phyloP scores from a whole-genome alignment of 164 flowering plant genomes.

The Dillenia turbinata region DNA sequence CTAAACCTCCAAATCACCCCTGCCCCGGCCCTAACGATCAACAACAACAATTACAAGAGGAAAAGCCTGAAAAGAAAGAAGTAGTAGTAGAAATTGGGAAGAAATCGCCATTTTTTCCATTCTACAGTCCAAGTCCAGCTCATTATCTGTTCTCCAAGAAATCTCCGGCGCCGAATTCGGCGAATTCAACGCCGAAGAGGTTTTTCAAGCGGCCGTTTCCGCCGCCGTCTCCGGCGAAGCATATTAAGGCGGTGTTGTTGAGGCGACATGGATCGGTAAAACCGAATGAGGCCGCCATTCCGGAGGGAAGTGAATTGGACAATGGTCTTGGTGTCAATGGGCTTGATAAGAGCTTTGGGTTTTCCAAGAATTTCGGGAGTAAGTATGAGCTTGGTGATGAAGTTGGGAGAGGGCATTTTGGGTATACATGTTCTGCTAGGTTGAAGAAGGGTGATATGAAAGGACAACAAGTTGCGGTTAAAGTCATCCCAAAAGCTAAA shows the following conservation, averaged over 20 bases:
- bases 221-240: slow-evolving; percentile 96
- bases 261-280: slow-evolving; percentile 79
- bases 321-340: slow-evolving; percentile 17
- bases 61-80: slow-evolving; percentile 4
- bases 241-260: slow-evolving; percentile 62
- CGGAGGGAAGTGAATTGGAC: slow-evolving; percentile 60
- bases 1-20: slow-evolving; percentile 4
- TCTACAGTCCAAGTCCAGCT: slow-evolving; percentile 79
- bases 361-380: slow-evolving; percentile 57
- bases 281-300: slow-evolving; percentile 69
- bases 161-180: slow-evolving; percentile 55
- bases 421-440: slow-evolving; percentile 67
- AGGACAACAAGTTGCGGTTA: slow-evolving; percentile 77
- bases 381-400: slow-evolving; percentile 87
- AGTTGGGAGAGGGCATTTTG: slow-evolving; percentile 89
- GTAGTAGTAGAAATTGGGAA: slow-evolving; percentile 28
- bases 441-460: slow-evolving; percentile 77
- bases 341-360: slow-evolving; percentile 78
- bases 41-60: slow-evolving; percentile 1
- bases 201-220: slow-evolving; percentile 72
- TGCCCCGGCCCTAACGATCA: slow-evolving; percentile 2
- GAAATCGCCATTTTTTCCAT: slow-evolving; percentile 66
- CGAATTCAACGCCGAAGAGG: slow-evolving; percentile 67
- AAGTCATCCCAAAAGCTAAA: slow-evolving; percentile 76
- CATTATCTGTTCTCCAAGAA: slow-evolving; percentile 64